A percentile compares a stretch with the other conserved stretches of the same genome.
Conservation (phyloP, 768 basidiomycete species). For the Lepiota venenata region DNA sequence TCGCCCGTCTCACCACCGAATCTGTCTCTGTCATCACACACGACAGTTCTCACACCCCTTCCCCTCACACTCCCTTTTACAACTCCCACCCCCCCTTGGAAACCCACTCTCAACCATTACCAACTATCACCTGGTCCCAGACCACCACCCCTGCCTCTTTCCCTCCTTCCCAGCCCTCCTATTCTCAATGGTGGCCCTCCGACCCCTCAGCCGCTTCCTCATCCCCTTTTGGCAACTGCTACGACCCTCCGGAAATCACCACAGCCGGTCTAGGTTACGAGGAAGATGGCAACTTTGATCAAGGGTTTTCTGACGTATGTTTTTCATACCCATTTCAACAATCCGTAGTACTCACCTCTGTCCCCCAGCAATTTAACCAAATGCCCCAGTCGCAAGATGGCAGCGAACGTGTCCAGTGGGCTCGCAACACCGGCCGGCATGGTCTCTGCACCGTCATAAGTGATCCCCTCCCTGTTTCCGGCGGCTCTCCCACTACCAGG, state of each 20-base stretch:
- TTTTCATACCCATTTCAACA: background rate
- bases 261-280: conserved; percentile 25
- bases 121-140: conserved; percentile 2
- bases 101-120: background rate
- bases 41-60: conserved; percentile 10
- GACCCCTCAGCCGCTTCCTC: conserved; percentile 5
- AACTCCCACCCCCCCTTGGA: conserved; percentile 1
- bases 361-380: conserved; percentile 18
- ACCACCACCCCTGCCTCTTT: background rate
- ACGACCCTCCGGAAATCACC: conserved; percentile 10
- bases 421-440: conserved; percentile 16
- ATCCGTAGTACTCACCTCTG: background rate
- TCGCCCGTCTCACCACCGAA: conserved; percentile 1
- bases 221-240: conserved; percentile 9
- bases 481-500: conserved; percentile 16
- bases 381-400: conserved; percentile 18
- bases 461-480: conserved; percentile 20
- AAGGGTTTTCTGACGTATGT: conserved; percentile 23
- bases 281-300: conserved; percentile 18
- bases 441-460: conserved; percentile 22
- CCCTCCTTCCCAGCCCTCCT: conserved; percentile 3
- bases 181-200: conserved; percentile 2
- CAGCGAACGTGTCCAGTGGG: conserved; percentile 22
- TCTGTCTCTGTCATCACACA: conserved; percentile 5
- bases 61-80: conserved; percentile 3